These are phyloP conservation scores for Leishmania aethiopica DNA, from an alignment of 208 protist species.

Conservation along the genomic window DNA sequence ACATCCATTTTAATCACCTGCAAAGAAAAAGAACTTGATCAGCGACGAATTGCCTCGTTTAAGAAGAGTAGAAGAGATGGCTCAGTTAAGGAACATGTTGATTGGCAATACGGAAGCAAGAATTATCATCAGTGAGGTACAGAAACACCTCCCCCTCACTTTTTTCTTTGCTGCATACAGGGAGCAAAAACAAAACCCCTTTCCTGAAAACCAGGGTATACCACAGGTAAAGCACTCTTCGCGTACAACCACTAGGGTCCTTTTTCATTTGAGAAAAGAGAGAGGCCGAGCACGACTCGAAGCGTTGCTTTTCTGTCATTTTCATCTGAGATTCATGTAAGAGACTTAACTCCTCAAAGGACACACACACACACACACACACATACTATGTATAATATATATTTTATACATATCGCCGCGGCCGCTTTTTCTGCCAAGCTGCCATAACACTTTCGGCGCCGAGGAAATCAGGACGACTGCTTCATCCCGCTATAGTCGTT, in stretches of 20 bases:
- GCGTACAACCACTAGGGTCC: background rate
- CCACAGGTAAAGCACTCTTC: background rate
- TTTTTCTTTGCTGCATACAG: background rate
- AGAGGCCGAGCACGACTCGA: too few species aligned
- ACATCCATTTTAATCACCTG: slow-evolving; percentile 6
- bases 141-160: background rate
- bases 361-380: background rate
- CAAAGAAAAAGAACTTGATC: background rate
- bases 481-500: slow-evolving; percentile 89
- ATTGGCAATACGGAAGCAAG: background rate
- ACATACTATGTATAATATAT: background rate
- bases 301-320: background rate
- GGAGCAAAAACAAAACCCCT: background rate
- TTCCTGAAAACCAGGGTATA: background rate
- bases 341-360: background rate
- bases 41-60: background rate
- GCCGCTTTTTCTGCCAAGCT: background rate
- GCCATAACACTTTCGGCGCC: background rate
- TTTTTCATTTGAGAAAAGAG: background rate
- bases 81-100: background rate
- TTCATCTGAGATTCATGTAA: background rate
- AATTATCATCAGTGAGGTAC: background rate
- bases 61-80: background rate
- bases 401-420: background rate
- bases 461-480: slow-evolving; percentile 41